Conservation (phyloP, 352 stramenopile species). For the Pythium chondricola region DNA sequence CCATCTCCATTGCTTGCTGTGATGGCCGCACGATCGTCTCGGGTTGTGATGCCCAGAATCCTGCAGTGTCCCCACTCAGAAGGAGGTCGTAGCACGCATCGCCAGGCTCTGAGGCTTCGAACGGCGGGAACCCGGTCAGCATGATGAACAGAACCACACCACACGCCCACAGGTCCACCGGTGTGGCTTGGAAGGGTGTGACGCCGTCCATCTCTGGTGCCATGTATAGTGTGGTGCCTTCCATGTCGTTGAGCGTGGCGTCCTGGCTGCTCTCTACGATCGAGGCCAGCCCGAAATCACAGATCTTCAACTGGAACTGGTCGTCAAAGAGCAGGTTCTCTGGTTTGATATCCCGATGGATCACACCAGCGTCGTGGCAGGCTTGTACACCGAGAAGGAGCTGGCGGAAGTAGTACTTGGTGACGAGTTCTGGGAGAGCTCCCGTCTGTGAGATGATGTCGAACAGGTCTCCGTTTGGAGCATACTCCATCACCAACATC, state of each 20-base stretch:
- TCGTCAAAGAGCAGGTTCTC: slow-evolving; percentile 88
- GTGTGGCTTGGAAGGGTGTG: slow-evolving; percentile 50
- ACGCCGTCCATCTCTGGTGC: slow-evolving; percentile 70
- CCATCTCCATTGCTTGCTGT: slow-evolving; percentile 51
- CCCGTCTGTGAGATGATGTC: slow-evolving; percentile 70
- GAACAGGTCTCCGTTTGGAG: slow-evolving; percentile 77
- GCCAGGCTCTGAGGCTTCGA: slow-evolving; percentile 50
- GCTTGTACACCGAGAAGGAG: slow-evolving; percentile 58
- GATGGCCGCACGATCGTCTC: slow-evolving; percentile 29
- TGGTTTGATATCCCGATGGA: slow-evolving; percentile 88
- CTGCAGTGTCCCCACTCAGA: slow-evolving; percentile 28
- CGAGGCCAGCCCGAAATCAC: slow-evolving; percentile 91
- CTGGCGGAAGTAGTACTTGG: slow-evolving; percentile 74
- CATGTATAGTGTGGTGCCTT: slow-evolving; percentile 85
- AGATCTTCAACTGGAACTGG: slow-evolving; percentile 83
- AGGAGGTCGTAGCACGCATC: slow-evolving; percentile 70
- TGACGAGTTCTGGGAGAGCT: slow-evolving; percentile 44
- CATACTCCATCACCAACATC: slow-evolving; percentile 75
- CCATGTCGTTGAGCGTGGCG: slow-evolving; percentile 40
- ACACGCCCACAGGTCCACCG: slow-evolving; percentile 84
- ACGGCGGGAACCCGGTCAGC: slow-evolving; percentile 84
- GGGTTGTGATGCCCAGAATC: slow-evolving; percentile 49
- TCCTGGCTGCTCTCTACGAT: slow-evolving; percentile 21
- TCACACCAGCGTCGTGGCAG: slow-evolving; percentile 66
- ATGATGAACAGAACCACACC: slow-evolving; percentile 90